A percentile compares a stretch with the other conserved stretches of the same genome.
These are phyloP conservation scores for Anethum foeniculum DNA, from an alignment of 140 eudicot species.

Conservation along the genomic window DNA sequence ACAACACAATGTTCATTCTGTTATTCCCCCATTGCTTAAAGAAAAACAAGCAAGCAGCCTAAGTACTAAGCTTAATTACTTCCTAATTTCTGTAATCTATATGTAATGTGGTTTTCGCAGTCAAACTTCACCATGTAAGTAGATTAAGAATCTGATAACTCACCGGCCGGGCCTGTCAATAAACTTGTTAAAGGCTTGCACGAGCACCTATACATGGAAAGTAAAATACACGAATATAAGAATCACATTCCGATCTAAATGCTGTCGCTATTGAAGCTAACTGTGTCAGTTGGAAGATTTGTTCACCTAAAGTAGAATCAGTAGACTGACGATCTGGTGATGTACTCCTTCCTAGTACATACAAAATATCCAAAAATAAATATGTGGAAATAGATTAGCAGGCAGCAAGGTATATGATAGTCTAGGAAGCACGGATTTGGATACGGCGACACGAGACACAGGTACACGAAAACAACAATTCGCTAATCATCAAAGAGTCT, in stretches of 20 bases:
- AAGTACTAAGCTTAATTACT: not conserved
- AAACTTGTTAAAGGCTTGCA: not conserved
- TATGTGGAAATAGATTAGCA: not conserved
- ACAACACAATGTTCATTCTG: not conserved
- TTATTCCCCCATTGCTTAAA: not conserved
- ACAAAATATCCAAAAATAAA: not conserved
- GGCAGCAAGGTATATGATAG: not conserved
- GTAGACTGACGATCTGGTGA: conserved; percentile 26
- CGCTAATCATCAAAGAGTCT: too few species aligned
- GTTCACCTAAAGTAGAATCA: conserved; percentile 24
- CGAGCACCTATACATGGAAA: conserved; percentile 16
- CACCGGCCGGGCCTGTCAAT: not conserved
- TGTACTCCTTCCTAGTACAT: conserved; percentile 15
- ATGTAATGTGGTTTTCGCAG: not conserved
- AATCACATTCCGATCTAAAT: not conserved
- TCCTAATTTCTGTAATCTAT: not conserved
- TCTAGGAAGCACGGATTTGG: too few species aligned
- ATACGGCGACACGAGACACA: too few species aligned
- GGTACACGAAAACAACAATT: too few species aligned
- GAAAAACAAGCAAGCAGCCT: not conserved
- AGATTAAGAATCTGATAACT: not conserved
- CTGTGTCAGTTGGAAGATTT: not conserved
- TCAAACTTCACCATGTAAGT: not conserved
- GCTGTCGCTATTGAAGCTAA: not conserved
- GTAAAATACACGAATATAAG: not conserved